A percentile compares a stretch with the other conserved stretches of the same genome.
These are phyloP conservation scores for Penicillium parvum DNA, from an alignment of 495 filamentous ascomycete genomes.

Conservation along the genomic window DNA sequence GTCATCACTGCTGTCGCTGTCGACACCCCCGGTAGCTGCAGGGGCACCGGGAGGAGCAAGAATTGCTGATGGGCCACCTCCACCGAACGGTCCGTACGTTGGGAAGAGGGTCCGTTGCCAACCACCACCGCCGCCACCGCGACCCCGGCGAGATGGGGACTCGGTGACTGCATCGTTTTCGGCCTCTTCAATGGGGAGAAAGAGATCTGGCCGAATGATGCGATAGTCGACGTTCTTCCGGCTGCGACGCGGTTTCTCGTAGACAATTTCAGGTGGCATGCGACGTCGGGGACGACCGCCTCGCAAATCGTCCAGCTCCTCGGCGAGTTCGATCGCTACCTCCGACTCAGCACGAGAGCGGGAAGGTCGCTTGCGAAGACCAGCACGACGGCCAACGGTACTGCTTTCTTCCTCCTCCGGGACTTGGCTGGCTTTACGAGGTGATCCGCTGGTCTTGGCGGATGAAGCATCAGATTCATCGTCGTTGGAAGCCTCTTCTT, in stretches of 20 bases:
- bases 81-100: slow-evolving; percentile 88
- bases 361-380: slow-evolving; percentile 46
- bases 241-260: slow-evolving; percentile 54
- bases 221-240: slow-evolving; percentile 65
- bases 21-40: slow-evolving; percentile 66
- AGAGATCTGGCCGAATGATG: slow-evolving; percentile 69
- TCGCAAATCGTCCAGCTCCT: slow-evolving; percentile 69
- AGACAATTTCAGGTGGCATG: slow-evolving; percentile 51
- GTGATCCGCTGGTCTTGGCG: slow-evolving; percentile 40
- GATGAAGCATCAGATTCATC: slow-evolving; percentile 63
- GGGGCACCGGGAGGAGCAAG: slow-evolving; percentile 74
- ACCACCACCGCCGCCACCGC: slow-evolving; percentile 49
- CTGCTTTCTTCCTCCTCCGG: slow-evolving; percentile 48
- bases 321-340: slow-evolving; percentile 69
- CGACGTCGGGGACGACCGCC: slow-evolving; percentile 50
- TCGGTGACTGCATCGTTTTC: slow-evolving; percentile 52
- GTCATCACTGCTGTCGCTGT: slow-evolving; percentile 96
- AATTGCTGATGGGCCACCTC: slow-evolving; percentile 65
- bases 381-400: slow-evolving; percentile 43
- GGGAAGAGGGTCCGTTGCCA: slow-evolving; percentile 79
- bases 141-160: slow-evolving; percentile 65
- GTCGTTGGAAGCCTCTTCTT: slow-evolving; percentile 55
- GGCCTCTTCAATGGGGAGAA: slow-evolving; percentile 61
- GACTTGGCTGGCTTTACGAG: slow-evolving; percentile 37
- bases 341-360: slow-evolving; percentile 52